These are phyloP conservation scores for Fusarium sp. DNA, from an alignment of 2,329 filamentous ascomycete genomes.

Conservation along the genomic window DNA sequence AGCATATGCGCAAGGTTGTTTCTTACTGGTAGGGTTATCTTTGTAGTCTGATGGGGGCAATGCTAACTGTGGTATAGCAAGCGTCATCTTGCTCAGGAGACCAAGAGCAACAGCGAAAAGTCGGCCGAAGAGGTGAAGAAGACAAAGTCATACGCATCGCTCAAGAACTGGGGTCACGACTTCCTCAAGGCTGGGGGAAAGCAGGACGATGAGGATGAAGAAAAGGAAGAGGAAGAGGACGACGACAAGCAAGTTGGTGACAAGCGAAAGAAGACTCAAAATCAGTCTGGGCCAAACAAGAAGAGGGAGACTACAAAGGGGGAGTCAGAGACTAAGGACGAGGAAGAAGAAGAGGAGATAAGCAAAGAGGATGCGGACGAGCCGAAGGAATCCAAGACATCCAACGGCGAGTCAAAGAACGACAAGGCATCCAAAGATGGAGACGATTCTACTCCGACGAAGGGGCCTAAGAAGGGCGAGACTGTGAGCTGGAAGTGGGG, in stretches of 20 bases:
- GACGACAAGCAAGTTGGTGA: conserved; percentile 33
- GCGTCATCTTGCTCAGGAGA: conserved; percentile 74
- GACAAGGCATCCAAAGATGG: conserved; percentile 4
- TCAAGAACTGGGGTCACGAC: conserved; percentile 74
- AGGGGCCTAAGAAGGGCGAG: conserved; percentile 54
- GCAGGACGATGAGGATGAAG: conserved; percentile 12
- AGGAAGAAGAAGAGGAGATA: conserved; percentile 15
- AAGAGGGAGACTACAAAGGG: conserved; percentile 48
- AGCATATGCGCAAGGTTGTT: conserved; percentile 73
- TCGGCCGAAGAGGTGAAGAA: conserved; percentile 57
- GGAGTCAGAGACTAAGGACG: conserved; percentile 26
- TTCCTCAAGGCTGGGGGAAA: conserved; percentile 55
- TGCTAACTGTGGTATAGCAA: conserved; percentile 54
- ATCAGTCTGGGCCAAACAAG: conserved; percentile 45
- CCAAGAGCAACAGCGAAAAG: conserved; percentile 67
- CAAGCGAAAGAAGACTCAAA: conserved; percentile 44
- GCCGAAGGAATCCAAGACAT: conserved; percentile 19
- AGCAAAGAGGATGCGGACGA: conserved; percentile 25
- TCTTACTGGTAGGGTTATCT: conserved; percentile 62
- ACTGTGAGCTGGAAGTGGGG: conserved; percentile 63
- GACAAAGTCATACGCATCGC: conserved; percentile 66
- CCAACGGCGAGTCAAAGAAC: conserved; percentile 6
- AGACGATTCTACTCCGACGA: conserved; percentile 37
- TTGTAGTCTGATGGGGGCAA: neutral
- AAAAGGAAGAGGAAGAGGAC: conserved; percentile 30